These are phyloP conservation scores for Sporothrix mexicana DNA, from an alignment of 2,329 filamentous ascomycete species.

Conservation along the genomic window DNA sequence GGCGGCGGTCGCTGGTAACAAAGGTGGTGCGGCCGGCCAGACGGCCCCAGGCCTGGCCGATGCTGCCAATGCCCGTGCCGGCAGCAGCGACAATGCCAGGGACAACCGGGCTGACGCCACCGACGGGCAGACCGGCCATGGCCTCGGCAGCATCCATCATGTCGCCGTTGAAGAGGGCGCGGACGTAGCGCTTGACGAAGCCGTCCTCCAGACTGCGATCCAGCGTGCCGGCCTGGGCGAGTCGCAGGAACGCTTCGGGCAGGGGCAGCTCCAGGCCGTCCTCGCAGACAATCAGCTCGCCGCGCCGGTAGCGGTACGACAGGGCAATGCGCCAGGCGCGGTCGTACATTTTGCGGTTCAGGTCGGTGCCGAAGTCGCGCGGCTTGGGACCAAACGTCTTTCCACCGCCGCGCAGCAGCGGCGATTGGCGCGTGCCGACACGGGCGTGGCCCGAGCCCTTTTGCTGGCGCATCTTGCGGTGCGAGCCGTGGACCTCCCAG, in stretches of 20 bases:
- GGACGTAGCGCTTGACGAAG: slow-evolving; percentile 63
- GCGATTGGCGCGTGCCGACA: slow-evolving; percentile 79
- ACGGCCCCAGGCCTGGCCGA: slow-evolving; percentile 69
- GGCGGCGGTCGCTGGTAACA: slow-evolving; percentile 67
- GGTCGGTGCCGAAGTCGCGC: slow-evolving; percentile 82
- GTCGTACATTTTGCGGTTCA: slow-evolving; percentile 92
- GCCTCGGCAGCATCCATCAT: neutral
- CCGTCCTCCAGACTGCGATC: slow-evolving; percentile 53
- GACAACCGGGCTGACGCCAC: slow-evolving; percentile 1
- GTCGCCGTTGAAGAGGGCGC: slow-evolving; percentile 65
- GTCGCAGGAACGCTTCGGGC: slow-evolving; percentile 55
- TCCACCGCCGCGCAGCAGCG: slow-evolving; percentile 82
- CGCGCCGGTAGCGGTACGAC: slow-evolving; percentile 85
- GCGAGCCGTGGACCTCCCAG: slow-evolving; percentile 81
- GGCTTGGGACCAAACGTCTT: slow-evolving; percentile 90
- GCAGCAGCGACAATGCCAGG: slow-evolving; percentile 8
- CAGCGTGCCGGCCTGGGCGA: slow-evolving; percentile 46
- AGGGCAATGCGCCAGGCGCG: slow-evolving; percentile 93
- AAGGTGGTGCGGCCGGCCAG: slow-evolving; percentile 74
- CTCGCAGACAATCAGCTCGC: slow-evolving; percentile 85
- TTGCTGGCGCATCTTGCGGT: slow-evolving; percentile 80
- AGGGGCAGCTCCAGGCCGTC: slow-evolving; percentile 72
- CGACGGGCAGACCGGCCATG: neutral
- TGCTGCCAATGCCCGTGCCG: slow-evolving; percentile 32
- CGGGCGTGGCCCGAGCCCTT: slow-evolving; percentile 86